Percentiles rank a stretch among this genome's conserved stretches.
phyloP scores from a whole-genome alignment of 73 alveolate genomes.

The Halteria grandinella region DNA sequence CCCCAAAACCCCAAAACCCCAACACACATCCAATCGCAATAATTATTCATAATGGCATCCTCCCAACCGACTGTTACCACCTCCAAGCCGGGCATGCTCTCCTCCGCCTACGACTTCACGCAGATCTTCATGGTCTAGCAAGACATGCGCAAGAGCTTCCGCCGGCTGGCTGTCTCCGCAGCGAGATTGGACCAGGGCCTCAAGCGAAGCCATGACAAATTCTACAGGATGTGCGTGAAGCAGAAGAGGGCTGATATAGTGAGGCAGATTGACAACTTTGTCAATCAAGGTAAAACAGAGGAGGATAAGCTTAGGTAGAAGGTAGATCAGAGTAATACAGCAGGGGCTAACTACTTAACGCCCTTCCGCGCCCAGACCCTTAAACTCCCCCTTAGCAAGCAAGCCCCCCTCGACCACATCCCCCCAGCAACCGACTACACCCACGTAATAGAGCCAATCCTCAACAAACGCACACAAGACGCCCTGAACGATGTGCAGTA shows the following conservation, averaged over 20 bases:
- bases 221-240: slow-evolving; percentile 8
- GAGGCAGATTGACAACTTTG: slow-evolving; percentile 1
- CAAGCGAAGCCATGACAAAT: slow-evolving; percentile 17
- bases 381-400: not conserved
- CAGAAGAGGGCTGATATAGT: not conserved
- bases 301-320: not conserved
- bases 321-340: not conserved
- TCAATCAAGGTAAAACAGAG: not conserved
- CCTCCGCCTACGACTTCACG: slow-evolving; percentile 25
- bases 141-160: slow-evolving; percentile 18
- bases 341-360: not conserved
- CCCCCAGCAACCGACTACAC: too few relatives aligned
- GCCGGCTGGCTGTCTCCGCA: not conserved
- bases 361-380: too few relatives aligned
- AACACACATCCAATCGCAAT: too few relatives aligned
- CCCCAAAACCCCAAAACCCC: too few relatives aligned
- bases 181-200: slow-evolving; percentile 15
- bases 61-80: too few relatives aligned
- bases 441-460: not conserved
- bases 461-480: not conserved
- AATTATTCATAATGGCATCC: too few relatives aligned
- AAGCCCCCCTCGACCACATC: too few relatives aligned
- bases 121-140: slow-evolving; percentile 2
- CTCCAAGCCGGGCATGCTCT: too few relatives aligned
- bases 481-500: slow-evolving; percentile 10